A percentile compares a stretch with the other conserved stretches of the same genome.
These are phyloP conservation scores for Penicillium subrubescens DNA, from an alignment of 495 filamentous ascomycete genomes.

Conservation along the genomic window DNA sequence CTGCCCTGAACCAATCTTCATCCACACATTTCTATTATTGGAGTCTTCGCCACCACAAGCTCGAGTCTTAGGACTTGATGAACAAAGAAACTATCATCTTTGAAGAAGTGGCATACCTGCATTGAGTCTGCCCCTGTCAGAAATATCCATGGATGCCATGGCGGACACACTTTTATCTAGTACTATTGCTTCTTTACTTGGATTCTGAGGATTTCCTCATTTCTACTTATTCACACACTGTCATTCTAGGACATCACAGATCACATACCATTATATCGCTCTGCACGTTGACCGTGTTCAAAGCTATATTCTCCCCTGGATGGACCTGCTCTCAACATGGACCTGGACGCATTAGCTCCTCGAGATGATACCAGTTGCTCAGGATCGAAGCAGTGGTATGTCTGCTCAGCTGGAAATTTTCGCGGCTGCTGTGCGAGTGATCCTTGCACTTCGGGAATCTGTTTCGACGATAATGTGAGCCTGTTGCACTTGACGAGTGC, in stretches of 20 bases:
- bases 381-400: constrained; percentile 30
- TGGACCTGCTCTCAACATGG: background rate
- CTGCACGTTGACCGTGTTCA: background rate
- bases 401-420: constrained; percentile 31
- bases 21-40: background rate
- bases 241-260: background rate
- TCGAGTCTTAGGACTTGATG: background rate
- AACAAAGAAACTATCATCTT: background rate
- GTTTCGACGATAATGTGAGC: constrained; percentile 29
- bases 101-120: background rate
- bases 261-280: background rate
- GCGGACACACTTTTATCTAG: background rate
- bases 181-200: background rate
- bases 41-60: background rate
- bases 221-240: background rate
- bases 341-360: constrained; percentile 12
- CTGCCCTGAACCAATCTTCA: background rate
- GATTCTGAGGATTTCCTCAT: background rate
- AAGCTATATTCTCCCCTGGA: background rate
- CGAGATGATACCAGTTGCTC: constrained; percentile 22
- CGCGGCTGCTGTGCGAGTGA: constrained; percentile 44
- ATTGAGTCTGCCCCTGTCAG: background rate
- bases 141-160: background rate
- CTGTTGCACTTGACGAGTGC: constrained; percentile 3
- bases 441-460: constrained; percentile 38